Evolutionary conservation across 2,329 filamentous ascomycete genomes (phyloP).

Genomic region (Lojkania enalia): DNA sequence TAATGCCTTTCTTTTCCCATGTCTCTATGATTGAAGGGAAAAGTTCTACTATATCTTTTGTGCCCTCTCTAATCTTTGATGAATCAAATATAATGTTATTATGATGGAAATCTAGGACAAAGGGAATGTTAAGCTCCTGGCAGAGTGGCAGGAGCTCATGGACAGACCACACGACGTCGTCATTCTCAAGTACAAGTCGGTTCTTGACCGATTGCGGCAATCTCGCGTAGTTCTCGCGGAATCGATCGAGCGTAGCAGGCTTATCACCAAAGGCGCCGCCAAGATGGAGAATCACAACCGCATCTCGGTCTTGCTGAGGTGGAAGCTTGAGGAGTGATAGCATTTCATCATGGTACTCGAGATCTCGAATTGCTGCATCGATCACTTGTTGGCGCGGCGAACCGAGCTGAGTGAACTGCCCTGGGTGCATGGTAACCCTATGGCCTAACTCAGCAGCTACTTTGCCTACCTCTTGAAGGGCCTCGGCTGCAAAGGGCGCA

Average conservation of each 20-base stretch:
- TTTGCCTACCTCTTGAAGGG: slow-evolving; percentile 73
- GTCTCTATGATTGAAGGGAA: slow-evolving; percentile 79
- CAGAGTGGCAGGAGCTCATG: slow-evolving; percentile 89
- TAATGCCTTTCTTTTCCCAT: slow-evolving; percentile 82
- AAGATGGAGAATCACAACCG: slow-evolving; percentile 94
- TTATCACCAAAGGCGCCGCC: slow-evolving; percentile 91
- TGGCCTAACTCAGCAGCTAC: slow-evolving; percentile 80
- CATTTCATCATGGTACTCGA: slow-evolving; percentile 88
- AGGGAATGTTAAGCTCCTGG: slow-evolving; percentile 89
- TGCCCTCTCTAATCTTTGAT: slow-evolving; percentile 76
- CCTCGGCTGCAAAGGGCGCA: slow-evolving; percentile 78
- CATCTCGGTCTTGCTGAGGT: slow-evolving; percentile 77
- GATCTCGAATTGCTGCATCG: slow-evolving; percentile 73
- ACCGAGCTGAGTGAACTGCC: slow-evolving; percentile 86
- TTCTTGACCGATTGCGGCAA: slow-evolving; percentile 73
- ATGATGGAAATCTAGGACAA: slow-evolving; percentile 92
- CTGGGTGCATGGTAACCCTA: slow-evolving; percentile 85
- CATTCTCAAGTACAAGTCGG: slow-evolving; percentile 87
- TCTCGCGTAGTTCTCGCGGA: slow-evolving; percentile 71
- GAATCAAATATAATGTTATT: slow-evolving; percentile 91
- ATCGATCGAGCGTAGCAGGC: slow-evolving; percentile 73
- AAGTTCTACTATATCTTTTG: slow-evolving; percentile 74
- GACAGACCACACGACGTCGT: slow-evolving; percentile 90
- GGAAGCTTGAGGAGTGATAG: slow-evolving; percentile 76
- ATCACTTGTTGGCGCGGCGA: slow-evolving; percentile 80